Conservation (phyloP, 1,284 basidiomycete genomes). For the Lentinus polychrous region DNA sequence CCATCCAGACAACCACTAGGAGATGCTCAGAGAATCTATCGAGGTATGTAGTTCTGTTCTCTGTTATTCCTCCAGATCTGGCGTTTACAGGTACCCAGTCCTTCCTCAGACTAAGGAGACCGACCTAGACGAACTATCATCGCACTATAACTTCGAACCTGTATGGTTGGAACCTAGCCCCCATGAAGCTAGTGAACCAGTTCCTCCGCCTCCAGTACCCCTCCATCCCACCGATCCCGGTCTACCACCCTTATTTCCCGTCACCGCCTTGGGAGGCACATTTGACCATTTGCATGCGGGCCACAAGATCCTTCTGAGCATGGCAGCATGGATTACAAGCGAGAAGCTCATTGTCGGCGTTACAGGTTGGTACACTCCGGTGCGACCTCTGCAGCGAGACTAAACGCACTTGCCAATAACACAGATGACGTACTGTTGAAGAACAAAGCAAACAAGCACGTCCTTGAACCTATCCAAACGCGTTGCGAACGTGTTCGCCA, state of each 20-base stretch:
- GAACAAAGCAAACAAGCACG: constrained; percentile 66
- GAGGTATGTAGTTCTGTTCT: constrained; percentile 16
- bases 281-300: constrained; percentile 98
- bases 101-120: neutral
- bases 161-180: constrained; percentile 4
- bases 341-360: constrained; percentile 87
- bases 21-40: constrained; percentile 19
- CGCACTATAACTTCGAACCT: neutral
- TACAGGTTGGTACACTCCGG: constrained; percentile 46
- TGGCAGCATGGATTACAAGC: constrained; percentile 77
- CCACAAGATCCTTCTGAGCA: constrained; percentile 94
- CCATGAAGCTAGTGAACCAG: constrained; percentile 1
- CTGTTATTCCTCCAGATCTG: neutral
- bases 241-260: constrained; percentile 25
- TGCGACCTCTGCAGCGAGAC: constrained; percentile 7
- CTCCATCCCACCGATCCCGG: constrained; percentile 10
- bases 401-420: constrained; percentile 3
- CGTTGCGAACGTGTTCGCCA: constrained; percentile 50
- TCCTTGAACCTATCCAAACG: constrained; percentile 59
- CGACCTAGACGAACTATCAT: constrained; percentile 3
- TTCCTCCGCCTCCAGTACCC: neutral
- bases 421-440: constrained; percentile 68
- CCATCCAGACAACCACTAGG: constrained; percentile 32
- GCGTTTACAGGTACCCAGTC: neutral
- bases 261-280: constrained; percentile 72